These are phyloP conservation scores for Aspergillus pseudonomiae DNA, from an alignment of 2,329 filamentous ascomycete species.

Conservation along the genomic window DNA sequence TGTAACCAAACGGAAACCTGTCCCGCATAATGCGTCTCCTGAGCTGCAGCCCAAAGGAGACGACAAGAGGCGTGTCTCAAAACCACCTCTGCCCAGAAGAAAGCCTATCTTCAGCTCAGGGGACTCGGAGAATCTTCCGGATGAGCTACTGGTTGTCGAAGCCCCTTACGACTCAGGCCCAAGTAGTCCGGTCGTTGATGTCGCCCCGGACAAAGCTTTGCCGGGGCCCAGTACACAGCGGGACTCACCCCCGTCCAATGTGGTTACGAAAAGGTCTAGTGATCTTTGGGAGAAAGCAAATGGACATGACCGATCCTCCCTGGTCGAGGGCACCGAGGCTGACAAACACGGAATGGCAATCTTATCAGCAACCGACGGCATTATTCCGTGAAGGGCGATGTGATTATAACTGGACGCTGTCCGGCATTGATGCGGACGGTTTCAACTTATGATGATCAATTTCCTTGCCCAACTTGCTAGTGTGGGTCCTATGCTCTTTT, in stretches of 20 bases:
- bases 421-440: background rate
- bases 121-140: slow-evolving; percentile 40
- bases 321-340: background rate
- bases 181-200: slow-evolving; percentile 36
- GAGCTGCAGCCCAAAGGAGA: slow-evolving; percentile 32
- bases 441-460: background rate
- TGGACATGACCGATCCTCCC: background rate
- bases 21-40: slow-evolving; percentile 50
- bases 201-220: slow-evolving; percentile 17
- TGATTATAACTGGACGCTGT: background rate
- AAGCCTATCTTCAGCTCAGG: slow-evolving; percentile 38
- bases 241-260: background rate
- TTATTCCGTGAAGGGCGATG: slow-evolving; percentile 14
- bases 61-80: slow-evolving; percentile 40
- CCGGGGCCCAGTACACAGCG: slow-evolving; percentile 11
- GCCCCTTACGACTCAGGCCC: slow-evolving; percentile 65
- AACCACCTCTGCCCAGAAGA: slow-evolving; percentile 56
- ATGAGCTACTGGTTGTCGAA: slow-evolving; percentile 66
- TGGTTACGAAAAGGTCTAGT: background rate
- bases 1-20: slow-evolving; percentile 67
- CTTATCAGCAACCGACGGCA: slow-evolving; percentile 23
- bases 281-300: slow-evolving; percentile 1
- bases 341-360: slow-evolving; percentile 22
- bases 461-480: background rate
- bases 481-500: background rate